Base-by-base conservation (phyloP, 2,329 filamentous ascomycete species). In the Botrytis elliptica region DNA sequence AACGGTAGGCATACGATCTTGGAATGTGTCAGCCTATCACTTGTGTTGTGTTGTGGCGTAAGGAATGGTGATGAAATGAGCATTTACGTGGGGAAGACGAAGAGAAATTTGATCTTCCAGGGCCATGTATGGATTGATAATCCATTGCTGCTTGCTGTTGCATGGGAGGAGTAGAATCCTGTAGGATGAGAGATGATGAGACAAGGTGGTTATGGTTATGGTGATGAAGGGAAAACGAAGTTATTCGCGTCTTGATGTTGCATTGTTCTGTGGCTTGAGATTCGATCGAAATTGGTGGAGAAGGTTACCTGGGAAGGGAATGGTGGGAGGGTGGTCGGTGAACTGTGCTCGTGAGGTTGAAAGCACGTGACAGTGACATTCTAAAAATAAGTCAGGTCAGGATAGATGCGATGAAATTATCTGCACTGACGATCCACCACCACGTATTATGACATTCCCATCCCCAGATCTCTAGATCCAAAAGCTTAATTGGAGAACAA, bases 1-100 rank as follows among this genome's bases (percentile, higher is more conserved):
- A 67, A 95, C 86, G 1, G 93, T 93, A 52, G 93, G 91, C 71
- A 95, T 85, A 70, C 93, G 89, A 84, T 95, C 92, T 57, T 94
- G 77, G 42, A 36, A 57, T 40, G 55, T 44, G 68, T 77, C 57
- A 77, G 75, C 16, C 18, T 42, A 36, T 57, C 52, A 18, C 16
- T 33, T 29, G 36, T n/a, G 6, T 49, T 33, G 55, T 64, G 33
- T 10, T 40, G 29, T 36, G 33, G 55, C 22, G 44, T 10, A 29
- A 57, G 55, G 42, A 29, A 25, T 40, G 29, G 33, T 22, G 65
- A 55, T 38, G 42, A n/a, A 49, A 29, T 38, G 42, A 36, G 38
- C 25, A 65, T 76, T 75, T 75, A 80, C 80, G 76, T 65, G 79
- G 73, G 52, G 78, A 78, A 14, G 78, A 73, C 14, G 81, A 80